Conservation (phyloP, 495 filamentous ascomycete species). For the Neurospora sublineolata region DNA sequence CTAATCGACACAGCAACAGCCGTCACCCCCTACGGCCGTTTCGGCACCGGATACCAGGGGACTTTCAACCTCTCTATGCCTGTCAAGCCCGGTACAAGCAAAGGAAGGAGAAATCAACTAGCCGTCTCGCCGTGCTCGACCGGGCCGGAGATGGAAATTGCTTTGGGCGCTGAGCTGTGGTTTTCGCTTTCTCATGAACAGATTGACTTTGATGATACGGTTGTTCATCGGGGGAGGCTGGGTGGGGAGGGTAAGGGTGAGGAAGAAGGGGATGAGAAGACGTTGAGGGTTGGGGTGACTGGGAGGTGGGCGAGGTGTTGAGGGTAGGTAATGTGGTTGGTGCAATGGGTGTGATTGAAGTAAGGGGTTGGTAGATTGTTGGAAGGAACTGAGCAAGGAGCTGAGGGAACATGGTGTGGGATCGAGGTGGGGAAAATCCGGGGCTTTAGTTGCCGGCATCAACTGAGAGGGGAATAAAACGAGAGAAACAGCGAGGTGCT, state of each 20-base stretch:
- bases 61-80: not conserved
- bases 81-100: not conserved
- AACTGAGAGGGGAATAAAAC: not conserved
- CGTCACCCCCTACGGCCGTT: not conserved
- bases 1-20: not conserved
- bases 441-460: not conserved
- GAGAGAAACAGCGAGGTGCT: not conserved
- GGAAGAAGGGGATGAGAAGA: not conserved
- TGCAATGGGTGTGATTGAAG: too few relatives aligned
- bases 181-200: not conserved
- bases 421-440: too few relatives aligned
- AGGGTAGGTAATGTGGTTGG: not conserved
- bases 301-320: not conserved
- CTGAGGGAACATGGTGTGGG: too few relatives aligned
- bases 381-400: too few relatives aligned
- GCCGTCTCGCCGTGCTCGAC: not conserved
- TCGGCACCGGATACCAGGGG: not conserved
- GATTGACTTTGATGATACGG: not conserved
- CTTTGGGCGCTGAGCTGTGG: not conserved
- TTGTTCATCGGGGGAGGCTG: not conserved
- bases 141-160: not conserved
- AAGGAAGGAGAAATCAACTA: not conserved
- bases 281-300: not conserved
- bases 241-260: not conserved
- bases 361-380: too few relatives aligned